A percentile compares a stretch with the other conserved stretches of the same genome.
phyloP scores from a whole-genome alignment of 441 rosid genomes.

The Euphorbia schlechtendalii region DNA sequence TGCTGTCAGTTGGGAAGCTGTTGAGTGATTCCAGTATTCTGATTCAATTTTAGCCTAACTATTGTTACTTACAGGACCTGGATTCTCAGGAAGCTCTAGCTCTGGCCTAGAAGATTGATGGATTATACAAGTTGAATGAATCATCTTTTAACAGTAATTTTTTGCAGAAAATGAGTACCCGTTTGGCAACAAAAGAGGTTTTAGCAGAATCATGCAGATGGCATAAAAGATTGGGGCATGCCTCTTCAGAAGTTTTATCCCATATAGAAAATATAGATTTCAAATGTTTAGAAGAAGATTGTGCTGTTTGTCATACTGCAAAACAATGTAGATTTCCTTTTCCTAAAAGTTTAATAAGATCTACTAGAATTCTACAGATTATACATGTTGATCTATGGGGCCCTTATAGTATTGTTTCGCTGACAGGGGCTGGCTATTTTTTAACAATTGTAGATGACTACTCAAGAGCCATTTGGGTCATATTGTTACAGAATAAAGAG shows the following conservation, averaged over 20 bases:
- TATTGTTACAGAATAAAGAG: not conserved
- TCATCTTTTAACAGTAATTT: not conserved
- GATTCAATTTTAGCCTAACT: not conserved
- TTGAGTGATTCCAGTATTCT: not conserved
- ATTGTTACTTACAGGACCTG: not conserved
- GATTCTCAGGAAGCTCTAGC: not conserved
- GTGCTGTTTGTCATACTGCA: not conserved
- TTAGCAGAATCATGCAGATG: not conserved
- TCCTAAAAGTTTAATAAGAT: not conserved
- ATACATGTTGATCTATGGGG: not conserved
- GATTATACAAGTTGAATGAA: not conserved
- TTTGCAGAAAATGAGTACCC: too few species aligned
- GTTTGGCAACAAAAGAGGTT: not conserved
- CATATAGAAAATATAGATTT: not conserved
- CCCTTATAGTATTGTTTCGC: not conserved
- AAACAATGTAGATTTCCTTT: not conserved
- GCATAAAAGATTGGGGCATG: not conserved
- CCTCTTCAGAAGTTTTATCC: not conserved
- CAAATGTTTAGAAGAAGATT: not conserved
- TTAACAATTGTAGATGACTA: not conserved
- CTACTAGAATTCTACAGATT: not conserved
- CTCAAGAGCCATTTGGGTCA: not conserved
- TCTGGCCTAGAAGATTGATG: not conserved
- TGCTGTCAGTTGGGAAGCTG: not conserved
- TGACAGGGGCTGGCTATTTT: not conserved